Conservation (phyloP, 2,329 filamentous ascomycete species). For the Monosporascus sp. region DNA sequence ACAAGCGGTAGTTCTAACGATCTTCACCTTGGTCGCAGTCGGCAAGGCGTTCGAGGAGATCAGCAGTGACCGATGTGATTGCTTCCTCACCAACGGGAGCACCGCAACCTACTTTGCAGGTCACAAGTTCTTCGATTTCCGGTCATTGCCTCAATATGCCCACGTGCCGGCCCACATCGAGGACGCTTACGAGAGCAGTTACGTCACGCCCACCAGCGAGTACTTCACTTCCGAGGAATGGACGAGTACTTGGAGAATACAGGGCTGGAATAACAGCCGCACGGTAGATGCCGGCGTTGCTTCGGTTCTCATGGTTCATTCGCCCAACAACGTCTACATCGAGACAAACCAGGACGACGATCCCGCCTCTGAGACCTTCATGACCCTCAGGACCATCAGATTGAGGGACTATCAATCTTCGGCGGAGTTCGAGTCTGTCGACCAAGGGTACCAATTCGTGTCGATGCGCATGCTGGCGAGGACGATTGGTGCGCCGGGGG, state of each 20-base stretch:
- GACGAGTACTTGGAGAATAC: slow-evolving; percentile 27
- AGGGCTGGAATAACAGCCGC: slow-evolving; percentile 32
- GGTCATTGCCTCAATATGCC: slow-evolving; percentile 35
- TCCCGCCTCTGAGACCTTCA: slow-evolving; percentile 35
- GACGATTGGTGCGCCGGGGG: slow-evolving; percentile 42
- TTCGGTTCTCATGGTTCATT: slow-evolving; percentile 32
- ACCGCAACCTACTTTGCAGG: slow-evolving; percentile 37
- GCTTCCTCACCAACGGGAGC: slow-evolving; percentile 44
- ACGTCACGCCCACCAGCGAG: slow-evolving; percentile 22
- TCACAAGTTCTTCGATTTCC: slow-evolving; percentile 48
- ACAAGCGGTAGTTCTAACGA: slow-evolving; percentile 11
- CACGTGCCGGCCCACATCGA: slow-evolving; percentile 23
- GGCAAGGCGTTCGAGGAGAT: slow-evolving; percentile 17
- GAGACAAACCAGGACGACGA: slow-evolving; percentile 33
- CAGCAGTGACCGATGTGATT: slow-evolving; percentile 33
- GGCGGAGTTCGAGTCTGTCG: slow-evolving; percentile 41
- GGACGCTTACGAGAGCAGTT: slow-evolving; percentile 22
- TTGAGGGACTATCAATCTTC: slow-evolving; percentile 40
- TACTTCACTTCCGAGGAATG: slow-evolving; percentile 28
- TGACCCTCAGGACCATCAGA: slow-evolving; percentile 44
- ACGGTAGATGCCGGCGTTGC: slow-evolving; percentile 22
- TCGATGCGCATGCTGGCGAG: slow-evolving; percentile 48
- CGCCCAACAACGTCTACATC: slow-evolving; percentile 40
- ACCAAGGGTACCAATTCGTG: slow-evolving; percentile 31
- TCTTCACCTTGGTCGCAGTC: slow-evolving; percentile 9